These are phyloP conservation scores for Zhuliangozyma blackwelliae DNA, from an alignment of 1,139 yeast species.

Conservation along the genomic window DNA sequence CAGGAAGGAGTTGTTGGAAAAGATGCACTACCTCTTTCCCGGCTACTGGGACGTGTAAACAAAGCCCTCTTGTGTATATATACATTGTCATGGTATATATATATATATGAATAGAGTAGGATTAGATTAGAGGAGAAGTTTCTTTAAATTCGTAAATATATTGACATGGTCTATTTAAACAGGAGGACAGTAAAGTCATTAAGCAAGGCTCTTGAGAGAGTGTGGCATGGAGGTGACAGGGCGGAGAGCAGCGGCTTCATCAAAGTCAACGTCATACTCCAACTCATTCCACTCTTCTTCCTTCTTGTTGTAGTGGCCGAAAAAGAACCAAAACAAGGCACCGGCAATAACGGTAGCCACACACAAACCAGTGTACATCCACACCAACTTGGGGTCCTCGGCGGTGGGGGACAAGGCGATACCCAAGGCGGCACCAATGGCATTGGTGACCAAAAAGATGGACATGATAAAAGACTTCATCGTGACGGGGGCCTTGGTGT, in stretches of 20 bases:
- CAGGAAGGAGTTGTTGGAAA: slow-evolving; percentile 66
- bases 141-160: too few species aligned
- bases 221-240: slow-evolving; percentile 21
- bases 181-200: neutral
- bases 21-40: slow-evolving; percentile 87
- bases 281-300: slow-evolving; percentile 62
- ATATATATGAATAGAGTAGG: too few species aligned
- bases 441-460: slow-evolving; percentile 56
- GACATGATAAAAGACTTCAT: slow-evolving; percentile 70
- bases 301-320: slow-evolving; percentile 50
- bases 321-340: slow-evolving; percentile 55
- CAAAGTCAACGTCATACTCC: slow-evolving; percentile 30
- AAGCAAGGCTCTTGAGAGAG: slow-evolving; percentile 11
- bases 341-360: slow-evolving; percentile 59
- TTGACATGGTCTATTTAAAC: neutral
- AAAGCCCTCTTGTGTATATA: too few species aligned
- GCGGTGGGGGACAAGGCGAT: slow-evolving; percentile 67
- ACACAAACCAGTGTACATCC: slow-evolving; percentile 65
- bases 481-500: slow-evolving; percentile 61
- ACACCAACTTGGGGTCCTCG: slow-evolving; percentile 62
- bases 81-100: too few species aligned
- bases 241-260: slow-evolving; percentile 11
- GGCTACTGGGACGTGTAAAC: slow-evolving; percentile 62
- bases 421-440: slow-evolving; percentile 69
- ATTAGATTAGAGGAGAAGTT: too few species aligned